Percentiles rank a stretch among this genome's conserved stretches.
Evolutionary conservation across 352 stramenopile genomes (phyloP).

Genomic region (Phytophthora kernoviae): DNA sequence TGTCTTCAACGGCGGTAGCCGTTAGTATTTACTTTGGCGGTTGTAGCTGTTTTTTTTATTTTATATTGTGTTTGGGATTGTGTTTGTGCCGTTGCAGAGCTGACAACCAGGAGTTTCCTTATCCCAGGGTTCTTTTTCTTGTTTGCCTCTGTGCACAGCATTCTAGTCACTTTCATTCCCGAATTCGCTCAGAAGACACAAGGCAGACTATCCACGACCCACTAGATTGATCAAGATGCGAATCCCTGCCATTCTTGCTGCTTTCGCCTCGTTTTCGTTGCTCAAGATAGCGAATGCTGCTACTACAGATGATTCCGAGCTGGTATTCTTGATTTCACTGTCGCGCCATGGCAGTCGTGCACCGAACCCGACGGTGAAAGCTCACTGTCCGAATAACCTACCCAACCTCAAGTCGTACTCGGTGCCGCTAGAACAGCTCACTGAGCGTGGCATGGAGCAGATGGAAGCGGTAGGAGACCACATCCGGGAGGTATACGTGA

Average conservation of each 20-base stretch:
- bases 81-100: conserved; percentile 21
- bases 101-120: conserved; percentile 27
- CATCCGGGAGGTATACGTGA: conserved; percentile 76
- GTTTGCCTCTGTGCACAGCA: not conserved
- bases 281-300: conserved; percentile 12
- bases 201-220: conserved; percentile 12
- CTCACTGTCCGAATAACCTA: conserved; percentile 69
- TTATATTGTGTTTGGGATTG: not conserved
- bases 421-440: conserved; percentile 76
- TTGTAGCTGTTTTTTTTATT: too few species aligned
- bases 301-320: conserved; percentile 41
- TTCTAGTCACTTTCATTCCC: conserved; percentile 19
- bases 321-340: conserved; percentile 71
- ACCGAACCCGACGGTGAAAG: conserved; percentile 66
- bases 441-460: conserved; percentile 73
- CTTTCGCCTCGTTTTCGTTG: conserved; percentile 21
- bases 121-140: conserved; percentile 23
- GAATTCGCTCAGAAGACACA: conserved; percentile 13
- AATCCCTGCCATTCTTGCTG: conserved; percentile 31
- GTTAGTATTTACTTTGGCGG: conserved; percentile 5
- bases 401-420: conserved; percentile 61
- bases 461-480: conserved; percentile 64
- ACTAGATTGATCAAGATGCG: conserved; percentile 28
- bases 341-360: conserved; percentile 77
- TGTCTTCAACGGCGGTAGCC: not conserved